Evolutionary conservation across 768 basidiomycete genomes (phyloP).

Genomic region (Coprinellus micaceus): DNA sequence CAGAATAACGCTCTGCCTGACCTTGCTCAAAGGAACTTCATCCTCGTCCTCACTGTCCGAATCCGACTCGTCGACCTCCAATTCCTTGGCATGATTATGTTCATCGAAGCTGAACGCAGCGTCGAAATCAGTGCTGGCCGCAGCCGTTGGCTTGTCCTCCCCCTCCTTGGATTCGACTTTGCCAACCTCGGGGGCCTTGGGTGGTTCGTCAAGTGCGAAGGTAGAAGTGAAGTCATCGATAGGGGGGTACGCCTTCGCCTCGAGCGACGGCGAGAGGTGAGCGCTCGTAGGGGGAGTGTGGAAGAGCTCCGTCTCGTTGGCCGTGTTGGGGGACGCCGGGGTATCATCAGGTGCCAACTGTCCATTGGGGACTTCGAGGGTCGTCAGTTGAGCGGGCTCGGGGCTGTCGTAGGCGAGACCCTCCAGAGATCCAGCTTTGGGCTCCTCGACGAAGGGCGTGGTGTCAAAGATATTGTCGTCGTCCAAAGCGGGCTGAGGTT

Average conservation of each 20-base stretch:
- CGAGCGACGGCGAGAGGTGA: slow-evolving; percentile 28
- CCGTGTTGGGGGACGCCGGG: slow-evolving; percentile 26
- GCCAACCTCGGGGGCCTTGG: slow-evolving; percentile 8
- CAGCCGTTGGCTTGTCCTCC: neutral
- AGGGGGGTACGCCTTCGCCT: slow-evolving; percentile 38
- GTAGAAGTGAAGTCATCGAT: slow-evolving; percentile 24
- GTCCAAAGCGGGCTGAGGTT: neutral
- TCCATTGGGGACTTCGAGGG: slow-evolving; percentile 1
- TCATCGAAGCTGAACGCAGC: slow-evolving; percentile 53
- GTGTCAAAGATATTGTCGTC: slow-evolving; percentile 11
- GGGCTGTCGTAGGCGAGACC: slow-evolving; percentile 5
- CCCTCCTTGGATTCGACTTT: slow-evolving; percentile 11
- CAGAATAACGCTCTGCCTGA: slow-evolving; percentile 11
- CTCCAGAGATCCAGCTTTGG: neutral
- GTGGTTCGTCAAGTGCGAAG: slow-evolving; percentile 10
- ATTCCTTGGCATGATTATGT: slow-evolving; percentile 53
- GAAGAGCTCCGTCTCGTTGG: slow-evolving; percentile 50
- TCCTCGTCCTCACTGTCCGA: slow-evolving; percentile 42
- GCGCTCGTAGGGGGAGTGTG: slow-evolving; percentile 55
- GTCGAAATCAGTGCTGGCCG: slow-evolving; percentile 21
- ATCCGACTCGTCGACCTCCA: slow-evolving; percentile 52
- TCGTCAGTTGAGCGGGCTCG: neutral
- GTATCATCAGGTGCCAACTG: neutral
- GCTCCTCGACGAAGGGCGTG: neutral
- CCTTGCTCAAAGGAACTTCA: slow-evolving; percentile 35